Evolutionary conservation across 306 rosid genomes (phyloP).

Genomic region (Morella rubra): DNA sequence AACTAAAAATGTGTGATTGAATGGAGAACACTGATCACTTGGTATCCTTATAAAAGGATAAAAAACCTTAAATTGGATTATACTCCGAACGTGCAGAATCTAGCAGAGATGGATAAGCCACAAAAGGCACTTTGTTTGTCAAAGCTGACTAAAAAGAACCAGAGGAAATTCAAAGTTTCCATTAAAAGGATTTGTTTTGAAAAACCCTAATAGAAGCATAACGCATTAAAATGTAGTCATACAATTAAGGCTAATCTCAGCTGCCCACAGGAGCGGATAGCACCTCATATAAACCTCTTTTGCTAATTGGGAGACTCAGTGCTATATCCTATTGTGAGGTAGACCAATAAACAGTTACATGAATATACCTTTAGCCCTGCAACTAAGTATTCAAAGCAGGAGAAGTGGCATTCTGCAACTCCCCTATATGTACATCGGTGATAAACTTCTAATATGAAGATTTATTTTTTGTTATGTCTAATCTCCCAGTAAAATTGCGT

Average conservation of each 20-base stretch:
- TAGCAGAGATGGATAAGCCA: not conserved
- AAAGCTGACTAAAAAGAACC: not conserved
- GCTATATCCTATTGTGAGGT: not conserved
- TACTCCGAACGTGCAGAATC: not conserved
- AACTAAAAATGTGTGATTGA: not conserved
- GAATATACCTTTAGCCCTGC: not conserved
- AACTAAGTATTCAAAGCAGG: not conserved
- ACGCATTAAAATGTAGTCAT: not conserved
- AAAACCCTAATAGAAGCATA: not conserved
- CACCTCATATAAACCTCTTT: not conserved
- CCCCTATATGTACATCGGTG: not conserved
- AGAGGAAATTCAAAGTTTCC: not conserved
- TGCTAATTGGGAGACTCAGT: not conserved
- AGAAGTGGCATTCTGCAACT: not conserved
- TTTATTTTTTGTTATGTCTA: not conserved
- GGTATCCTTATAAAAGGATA: not conserved
- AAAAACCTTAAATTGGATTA: no score
- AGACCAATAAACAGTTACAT: not conserved
- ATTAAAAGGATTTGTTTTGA: not conserved
- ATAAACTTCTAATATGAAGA: not conserved
- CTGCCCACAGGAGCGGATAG: not conserved
- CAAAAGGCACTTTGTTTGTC: not conserved
- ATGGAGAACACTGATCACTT: not conserved
- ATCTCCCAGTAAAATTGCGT: not conserved
- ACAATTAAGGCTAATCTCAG: not conserved